Base-by-base conservation (phyloP, 129 eudicot species). In the Helianthus tuberosus region DNA sequence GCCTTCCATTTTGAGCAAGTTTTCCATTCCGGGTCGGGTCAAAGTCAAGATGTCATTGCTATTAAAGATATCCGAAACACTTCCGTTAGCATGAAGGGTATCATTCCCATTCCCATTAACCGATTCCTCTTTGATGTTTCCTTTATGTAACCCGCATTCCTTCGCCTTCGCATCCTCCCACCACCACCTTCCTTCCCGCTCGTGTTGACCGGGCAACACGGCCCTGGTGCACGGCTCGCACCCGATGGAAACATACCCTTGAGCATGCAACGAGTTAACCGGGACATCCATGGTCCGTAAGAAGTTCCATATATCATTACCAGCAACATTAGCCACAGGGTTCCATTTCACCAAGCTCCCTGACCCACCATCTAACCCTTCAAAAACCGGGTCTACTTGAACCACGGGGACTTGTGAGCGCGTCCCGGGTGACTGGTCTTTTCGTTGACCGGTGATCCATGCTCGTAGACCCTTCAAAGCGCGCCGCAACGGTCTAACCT, bases 181-280 rank as follows among this genome's bases (percentile, higher is more conserved):
- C 99, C 99, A 95, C 99, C 99, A 95, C 75, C 99, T 83, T 74
- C 99, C 99, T 82, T 95, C 99, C 52, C 99, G 69, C 86, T 95
- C 99, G 46, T 95, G 99, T 64, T 95, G 99, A 35, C 97, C 97
- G 0, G 99, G 99, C 13, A 95, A 71, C 6, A 95, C 99, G 0
- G 99, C 82, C 83, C 99, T 81, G 11, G 99, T 95, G 88, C 99
- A 95, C 27, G 99, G 99, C 83, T 95, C 97, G 16, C 99, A 95
- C 46, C 99, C 99, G 5, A 95, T 91, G 88, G 99, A 95, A 14
- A 95, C 60, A 25, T 90, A 95, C 46, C 99, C 99, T 66, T 89
- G 89, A 1, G 84, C 75, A 29, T 95, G 99, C 87, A 95, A 71
- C 27, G 97, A 64, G 85, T 95, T 95, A 44, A 95, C 90, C 8